Base-by-base conservation (phyloP, 2,329 filamentous ascomycete genomes). In the Venturia aucupariae region DNA sequence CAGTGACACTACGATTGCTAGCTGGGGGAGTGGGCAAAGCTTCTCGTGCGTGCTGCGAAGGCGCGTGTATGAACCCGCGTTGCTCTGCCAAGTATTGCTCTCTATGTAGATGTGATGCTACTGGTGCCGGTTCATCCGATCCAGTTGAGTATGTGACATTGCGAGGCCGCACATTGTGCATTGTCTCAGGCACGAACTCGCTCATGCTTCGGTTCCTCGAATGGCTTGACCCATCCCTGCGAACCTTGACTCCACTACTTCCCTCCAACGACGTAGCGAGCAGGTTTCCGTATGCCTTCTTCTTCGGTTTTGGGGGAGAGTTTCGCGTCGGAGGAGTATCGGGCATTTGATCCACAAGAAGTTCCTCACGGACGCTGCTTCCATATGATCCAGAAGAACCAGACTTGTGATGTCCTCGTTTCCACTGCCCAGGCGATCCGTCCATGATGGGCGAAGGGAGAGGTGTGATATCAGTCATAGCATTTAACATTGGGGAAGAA, bases 61-160 rank as follows among this genome's bases (percentile, higher is more conserved):
- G 44, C 19, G 57, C 4, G 19, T 44, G 38, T 68, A 86, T 84
- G 62, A 96, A 79, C 8, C 92, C 92, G 68, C 92, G 84, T 46
- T 90, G 85, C 48, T 88, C 83, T 1, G 91, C 92, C 17, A 96
- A 80, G 73, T 95, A 88, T 61, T 88, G 84, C 73, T 97, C 93
- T 41, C 93, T 86, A 68, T 92, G 85, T 74, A 89, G 27, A n/a
- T 38, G 41, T 38, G 38, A 63, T 22, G 27, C 54, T 39, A 22
- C 51, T 46, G 11, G 38, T 44, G 15, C 24, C 17, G n/a, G 6
- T n/a, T 64, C 42, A 19, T 60, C 19, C 19, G 59, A 41, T 15
- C 70, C 68, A 22, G 70, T 71, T 44, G 86, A 80, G 19, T 94
- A 86, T 0, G 88, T 90, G 64, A 90, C 82, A 67, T 90, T 87